phyloP scores from a whole-genome alignment of 768 basidiomycete species.

The Steccherinum ochraceum region DNA sequence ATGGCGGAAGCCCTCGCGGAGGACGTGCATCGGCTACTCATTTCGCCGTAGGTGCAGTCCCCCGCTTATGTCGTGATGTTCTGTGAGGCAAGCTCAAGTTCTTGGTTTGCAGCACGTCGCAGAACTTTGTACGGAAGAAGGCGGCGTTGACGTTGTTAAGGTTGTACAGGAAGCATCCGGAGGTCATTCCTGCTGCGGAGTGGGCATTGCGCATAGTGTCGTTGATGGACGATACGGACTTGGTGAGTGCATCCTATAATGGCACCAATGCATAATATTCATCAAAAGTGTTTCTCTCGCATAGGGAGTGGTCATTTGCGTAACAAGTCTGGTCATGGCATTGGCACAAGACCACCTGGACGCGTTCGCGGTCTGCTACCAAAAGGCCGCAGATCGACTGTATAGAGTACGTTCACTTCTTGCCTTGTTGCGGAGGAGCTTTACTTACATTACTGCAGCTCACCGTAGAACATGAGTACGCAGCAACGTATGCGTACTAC shows the following conservation, averaged over 20 bases:
- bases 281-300: neutral
- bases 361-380: slow-evolving; percentile 87
- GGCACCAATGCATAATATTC: no score
- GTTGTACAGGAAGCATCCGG: slow-evolving; percentile 92
- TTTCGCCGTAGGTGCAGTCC: slow-evolving; percentile 69
- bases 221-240: slow-evolving; percentile 90
- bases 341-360: slow-evolving; percentile 92
- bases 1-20: slow-evolving; percentile 96
- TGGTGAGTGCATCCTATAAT: slow-evolving; percentile 47
- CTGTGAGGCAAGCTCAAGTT: slow-evolving; percentile 14
- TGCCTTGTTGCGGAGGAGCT: neutral
- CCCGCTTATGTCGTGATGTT: neutral
- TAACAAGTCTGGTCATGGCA: slow-evolving; percentile 89
- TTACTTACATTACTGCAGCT: slow-evolving; percentile 42
- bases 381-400: slow-evolving; percentile 88
- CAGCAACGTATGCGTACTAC: slow-evolving; percentile 91
- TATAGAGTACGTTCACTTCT: slow-evolving; percentile 58
- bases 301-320: slow-evolving; percentile 91
- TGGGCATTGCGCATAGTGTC: slow-evolving; percentile 95
- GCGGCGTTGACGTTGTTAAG: slow-evolving; percentile 90
- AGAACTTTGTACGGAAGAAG: slow-evolving; percentile 96
- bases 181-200: slow-evolving; percentile 87
- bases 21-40: slow-evolving; percentile 90
- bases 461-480: slow-evolving; percentile 85
- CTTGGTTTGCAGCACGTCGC: slow-evolving; percentile 66